These are phyloP conservation scores for Aphanomyces stellatus DNA, from an alignment of 352 stramenopile species.

Conservation along the genomic window DNA sequence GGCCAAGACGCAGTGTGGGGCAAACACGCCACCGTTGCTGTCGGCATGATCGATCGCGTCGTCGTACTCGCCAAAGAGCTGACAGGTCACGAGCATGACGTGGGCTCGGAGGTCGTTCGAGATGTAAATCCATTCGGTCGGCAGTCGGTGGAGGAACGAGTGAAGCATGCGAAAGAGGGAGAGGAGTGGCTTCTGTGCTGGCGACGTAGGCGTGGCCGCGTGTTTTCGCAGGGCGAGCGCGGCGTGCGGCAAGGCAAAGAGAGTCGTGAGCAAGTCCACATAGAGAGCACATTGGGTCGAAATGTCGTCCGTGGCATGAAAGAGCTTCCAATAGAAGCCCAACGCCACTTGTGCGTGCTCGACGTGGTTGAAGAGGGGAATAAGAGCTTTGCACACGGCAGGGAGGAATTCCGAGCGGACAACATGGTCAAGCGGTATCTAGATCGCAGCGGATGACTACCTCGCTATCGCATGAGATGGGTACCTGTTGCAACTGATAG, in stretches of 20 bases:
- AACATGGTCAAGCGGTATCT: neutral
- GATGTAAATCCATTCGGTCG: conserved; percentile 5
- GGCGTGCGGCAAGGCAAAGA: neutral
- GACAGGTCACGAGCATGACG: neutral
- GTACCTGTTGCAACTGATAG: neutral
- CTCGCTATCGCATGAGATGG: neutral
- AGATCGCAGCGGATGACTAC: neutral
- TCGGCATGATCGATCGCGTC: neutral
- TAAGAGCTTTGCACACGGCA: neutral
- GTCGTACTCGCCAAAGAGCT: neutral
- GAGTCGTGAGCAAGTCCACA: neutral
- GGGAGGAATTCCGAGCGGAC: neutral
- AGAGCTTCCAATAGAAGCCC: neutral
- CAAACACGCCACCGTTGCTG: neutral
- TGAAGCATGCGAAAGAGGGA: neutral
- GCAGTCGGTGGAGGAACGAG: neutral
- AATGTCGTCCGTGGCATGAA: conserved; percentile 3
- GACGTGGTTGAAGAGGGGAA: neutral
- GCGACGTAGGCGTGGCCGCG: neutral
- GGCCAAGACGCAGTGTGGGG: neutral
- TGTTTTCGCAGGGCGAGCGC: conserved; percentile 3
- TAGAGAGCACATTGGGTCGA: neutral
- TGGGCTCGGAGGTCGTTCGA: neutral
- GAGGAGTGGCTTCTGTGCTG: neutral
- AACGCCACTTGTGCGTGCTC: neutral